Percentiles rank a stretch among this genome's conserved stretches.
These are phyloP conservation scores for Penicillium sp. DNA, from an alignment of 2,329 filamentous ascomycete species.

Conservation along the genomic window DNA sequence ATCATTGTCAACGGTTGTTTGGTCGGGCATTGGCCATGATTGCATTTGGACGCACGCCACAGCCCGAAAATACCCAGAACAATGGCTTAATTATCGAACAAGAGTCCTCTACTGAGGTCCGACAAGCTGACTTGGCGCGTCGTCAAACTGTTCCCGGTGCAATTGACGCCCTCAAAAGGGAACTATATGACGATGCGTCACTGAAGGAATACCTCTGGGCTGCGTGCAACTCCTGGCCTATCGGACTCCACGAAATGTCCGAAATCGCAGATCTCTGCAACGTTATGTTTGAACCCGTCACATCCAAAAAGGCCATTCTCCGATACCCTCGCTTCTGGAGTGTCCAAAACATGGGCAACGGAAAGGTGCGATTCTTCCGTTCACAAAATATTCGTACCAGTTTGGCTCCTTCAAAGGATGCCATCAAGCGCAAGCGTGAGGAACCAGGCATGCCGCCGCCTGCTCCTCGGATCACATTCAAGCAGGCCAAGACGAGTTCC, in stretches of 20 bases:
- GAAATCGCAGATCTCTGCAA: slow-evolving; percentile 59
- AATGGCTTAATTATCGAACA: slow-evolving; percentile 59
- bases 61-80: slow-evolving; percentile 30
- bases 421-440: slow-evolving; percentile 42
- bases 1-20: slow-evolving; percentile 53
- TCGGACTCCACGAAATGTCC: slow-evolving; percentile 55
- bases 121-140: slow-evolving; percentile 55
- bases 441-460: slow-evolving; percentile 36
- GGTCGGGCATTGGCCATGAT: slow-evolving; percentile 58
- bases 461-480: slow-evolving; percentile 43
- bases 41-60: slow-evolving; percentile 55
- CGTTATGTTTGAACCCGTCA: slow-evolving; percentile 56
- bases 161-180: slow-evolving; percentile 55
- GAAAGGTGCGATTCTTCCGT: slow-evolving; percentile 45
- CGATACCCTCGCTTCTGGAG: slow-evolving; percentile 59
- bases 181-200: slow-evolving; percentile 49
- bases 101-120: slow-evolving; percentile 51
- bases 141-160: slow-evolving; percentile 60
- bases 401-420: slow-evolving; percentile 32
- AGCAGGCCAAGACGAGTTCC: slow-evolving; percentile 37
- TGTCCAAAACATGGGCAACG: slow-evolving; percentile 52
- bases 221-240: slow-evolving; percentile 53
- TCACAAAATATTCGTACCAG: slow-evolving; percentile 41
- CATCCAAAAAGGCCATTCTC: slow-evolving; percentile 51
- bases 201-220: slow-evolving; percentile 58